Evolutionary conservation across 305 asterid genomes (phyloP).

Genomic region (Fraxinus nigra): DNA sequence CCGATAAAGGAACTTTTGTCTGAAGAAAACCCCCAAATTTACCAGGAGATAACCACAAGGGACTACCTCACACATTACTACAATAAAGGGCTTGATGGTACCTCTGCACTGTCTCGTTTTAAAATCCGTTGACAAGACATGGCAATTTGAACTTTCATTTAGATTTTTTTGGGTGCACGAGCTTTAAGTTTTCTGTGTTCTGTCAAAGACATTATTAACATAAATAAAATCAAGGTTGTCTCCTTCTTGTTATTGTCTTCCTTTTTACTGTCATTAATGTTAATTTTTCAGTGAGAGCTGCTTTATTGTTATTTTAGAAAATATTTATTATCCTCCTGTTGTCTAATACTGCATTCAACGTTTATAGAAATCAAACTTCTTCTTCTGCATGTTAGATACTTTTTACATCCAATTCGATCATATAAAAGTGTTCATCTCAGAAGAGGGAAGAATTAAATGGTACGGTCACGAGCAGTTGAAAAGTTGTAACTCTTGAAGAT

Average conservation of each 20-base stretch:
- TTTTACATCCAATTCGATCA: neutral
- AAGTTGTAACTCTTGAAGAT: too few species aligned
- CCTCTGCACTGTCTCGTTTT: conserved; percentile 48
- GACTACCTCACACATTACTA: conserved; percentile 34
- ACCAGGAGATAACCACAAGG: conserved; percentile 40
- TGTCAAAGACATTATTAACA: neutral
- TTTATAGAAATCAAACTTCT: too few species aligned
- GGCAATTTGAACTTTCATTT: neutral
- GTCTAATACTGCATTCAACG: neutral
- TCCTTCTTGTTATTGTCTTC: neutral
- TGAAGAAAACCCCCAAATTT: conserved; percentile 42
- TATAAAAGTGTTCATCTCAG: too few species aligned
- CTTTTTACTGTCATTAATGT: neutral
- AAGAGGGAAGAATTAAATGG: too few species aligned
- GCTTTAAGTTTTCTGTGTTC: neutral
- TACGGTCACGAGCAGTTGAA: too few species aligned
- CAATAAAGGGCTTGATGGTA: conserved; percentile 52
- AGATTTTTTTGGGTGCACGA: neutral
- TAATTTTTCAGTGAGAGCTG: neutral
- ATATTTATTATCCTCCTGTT: neutral
- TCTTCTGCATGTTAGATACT: neutral
- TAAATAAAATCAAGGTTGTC: neutral
- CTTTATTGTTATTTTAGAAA: neutral
- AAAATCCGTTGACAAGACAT: neutral
- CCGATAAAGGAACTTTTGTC: conserved; percentile 53